Base-by-base conservation (phyloP, 768 basidiomycete genomes). In the Lactarius akahatsu region DNA sequence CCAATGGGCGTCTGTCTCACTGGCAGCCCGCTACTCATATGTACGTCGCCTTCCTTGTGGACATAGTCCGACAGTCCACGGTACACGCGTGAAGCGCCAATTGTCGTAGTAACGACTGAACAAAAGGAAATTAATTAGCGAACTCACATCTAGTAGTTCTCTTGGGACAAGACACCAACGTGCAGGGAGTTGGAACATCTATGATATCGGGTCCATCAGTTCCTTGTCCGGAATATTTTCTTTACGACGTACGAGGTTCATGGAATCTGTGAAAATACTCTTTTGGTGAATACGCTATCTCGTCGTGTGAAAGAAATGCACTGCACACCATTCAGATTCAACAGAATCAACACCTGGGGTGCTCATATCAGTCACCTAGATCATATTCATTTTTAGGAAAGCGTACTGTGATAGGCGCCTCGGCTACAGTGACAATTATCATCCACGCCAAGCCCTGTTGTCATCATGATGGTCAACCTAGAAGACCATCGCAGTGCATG, bases 311-410 rank as follows among this genome's bases (percentile, higher is more conserved):
- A 15, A 20, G 40, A 41, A 18, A 11, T 23, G 45, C 36, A 13
- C 36, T 38, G 36, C 59, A 16, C 26, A 65, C 64, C 54, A n/a
- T 61, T 65, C 34, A 45, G 32, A 23, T 65, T 23, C 32, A 65
- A 47, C 16, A 52, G 1, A 8, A 61, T 38, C 9, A 65, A 38
- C 16, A 61, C 15, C 64, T 65, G 43, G 11, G 23, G 5, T 1
- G 11, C 9, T 50, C 11, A 3, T 61, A 41, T 47, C 28, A 38
- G 20, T 2, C 1, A n/a, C 16, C n/a, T 18, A 13, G 15, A 20
- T 5, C 10, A 38, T 11, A 38, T 36, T 1, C 11, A 8, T 36
- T 15, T 36, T 20, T 20, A 30, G 34, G 16, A 38, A 38, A n/a
- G 57, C 59, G 32, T 30, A 65, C 64, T 30, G 59, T 16, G 3